Evolutionary conservation across 2,329 filamentous ascomycete species (phyloP), one percentile per base, ranked within the genome.

Genomic region (Beauveria rudraprayagi): DNA sequence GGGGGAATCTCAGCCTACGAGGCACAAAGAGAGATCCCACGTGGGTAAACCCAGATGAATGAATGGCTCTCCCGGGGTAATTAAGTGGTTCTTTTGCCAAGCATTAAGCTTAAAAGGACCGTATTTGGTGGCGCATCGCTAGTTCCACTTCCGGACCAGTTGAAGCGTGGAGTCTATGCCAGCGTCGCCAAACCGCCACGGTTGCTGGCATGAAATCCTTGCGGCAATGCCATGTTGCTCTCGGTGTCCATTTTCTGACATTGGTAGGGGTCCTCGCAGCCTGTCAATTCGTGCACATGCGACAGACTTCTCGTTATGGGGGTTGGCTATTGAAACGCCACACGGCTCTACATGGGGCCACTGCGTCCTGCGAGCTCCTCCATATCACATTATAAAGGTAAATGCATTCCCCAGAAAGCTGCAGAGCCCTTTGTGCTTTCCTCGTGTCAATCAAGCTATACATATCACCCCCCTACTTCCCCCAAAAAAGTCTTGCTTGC

Each of bases 241-340:
- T 59, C 56, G 56, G 56, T 59, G 56, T 59, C 56, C 47, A 34
- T 51, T 52, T 51, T 50, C 14, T 52, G 47, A 59, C 40, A 52
- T 8, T 34, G 37, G 24, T 22, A 43, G 47, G 44, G 46, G 28
- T 26, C 14, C 9, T 59, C 9, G 22, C 17, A 52, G 48, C 56
- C 56, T 52, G 47, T 51, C 46, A 46, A 34, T n/a, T 52, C 47
- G 56, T 28, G 56, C 56, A 59, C 56, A 59, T 59, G 56, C 56
- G 56, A 59, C 56, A 41, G 40, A 44, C 46, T 59, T 40, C 56
- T 59, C 44, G 8, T 59, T 59, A 52, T 52, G 56, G 56, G 37
- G 37, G 17, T 52, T 50, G 22, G 56, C 47, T 59, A 59, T 59
- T 52, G 56, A 48, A 51, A 44, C 56, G 47, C 56, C 56, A 59